Evolutionary conservation across 495 filamentous ascomycete genomes (phyloP).

Genomic region (Sabuloglossum arenarium): DNA sequence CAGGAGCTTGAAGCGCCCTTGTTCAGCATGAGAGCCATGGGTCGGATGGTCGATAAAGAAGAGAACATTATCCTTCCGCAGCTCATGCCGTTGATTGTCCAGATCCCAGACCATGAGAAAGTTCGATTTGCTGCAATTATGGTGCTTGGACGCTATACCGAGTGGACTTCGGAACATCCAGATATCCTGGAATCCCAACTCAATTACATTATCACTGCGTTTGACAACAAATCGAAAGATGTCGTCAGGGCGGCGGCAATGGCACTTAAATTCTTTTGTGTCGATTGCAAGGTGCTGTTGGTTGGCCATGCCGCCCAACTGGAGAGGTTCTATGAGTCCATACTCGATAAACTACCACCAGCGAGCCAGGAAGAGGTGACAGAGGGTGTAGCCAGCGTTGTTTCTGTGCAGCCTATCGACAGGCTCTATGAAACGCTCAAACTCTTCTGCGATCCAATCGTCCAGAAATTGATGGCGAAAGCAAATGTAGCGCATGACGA

Average conservation of each 20-base stretch:
- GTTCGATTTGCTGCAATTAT: conserved; percentile 92
- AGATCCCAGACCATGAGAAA: conserved; percentile 92
- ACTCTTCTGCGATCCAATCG: conserved; percentile 83
- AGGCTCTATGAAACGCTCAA: conserved; percentile 70
- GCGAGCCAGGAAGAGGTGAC: conserved; percentile 88
- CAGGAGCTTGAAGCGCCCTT: conserved; percentile 88
- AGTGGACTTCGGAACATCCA: conserved; percentile 89
- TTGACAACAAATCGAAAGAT: conserved; percentile 66
- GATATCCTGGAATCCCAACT: conserved; percentile 82
- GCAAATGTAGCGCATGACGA: conserved; percentile 72
- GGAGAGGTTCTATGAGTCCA: conserved; percentile 75
- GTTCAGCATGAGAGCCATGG: conserved; percentile 92
- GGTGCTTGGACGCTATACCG: conserved; percentile 88
- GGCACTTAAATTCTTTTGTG: conserved; percentile 91
- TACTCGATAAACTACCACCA: conserved; percentile 63
- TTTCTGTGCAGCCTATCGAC: conserved; percentile 62
- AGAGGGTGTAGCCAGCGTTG: conserved; percentile 78
- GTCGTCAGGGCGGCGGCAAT: conserved; percentile 80
- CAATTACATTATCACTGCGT: conserved; percentile 81
- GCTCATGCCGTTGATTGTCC: conserved; percentile 77
- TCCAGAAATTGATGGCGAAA: conserved; percentile 63
- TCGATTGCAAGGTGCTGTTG: conserved; percentile 74
- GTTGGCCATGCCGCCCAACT: conserved; percentile 60
- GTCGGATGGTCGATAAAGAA: conserved; percentile 80
- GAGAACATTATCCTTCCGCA: conserved; percentile 71